Evolutionary conservation across 2,329 filamentous ascomycete species (phyloP), one percentile per base, ranked within the genome.

Genomic region (Ceratocystis alfenasii): DNA sequence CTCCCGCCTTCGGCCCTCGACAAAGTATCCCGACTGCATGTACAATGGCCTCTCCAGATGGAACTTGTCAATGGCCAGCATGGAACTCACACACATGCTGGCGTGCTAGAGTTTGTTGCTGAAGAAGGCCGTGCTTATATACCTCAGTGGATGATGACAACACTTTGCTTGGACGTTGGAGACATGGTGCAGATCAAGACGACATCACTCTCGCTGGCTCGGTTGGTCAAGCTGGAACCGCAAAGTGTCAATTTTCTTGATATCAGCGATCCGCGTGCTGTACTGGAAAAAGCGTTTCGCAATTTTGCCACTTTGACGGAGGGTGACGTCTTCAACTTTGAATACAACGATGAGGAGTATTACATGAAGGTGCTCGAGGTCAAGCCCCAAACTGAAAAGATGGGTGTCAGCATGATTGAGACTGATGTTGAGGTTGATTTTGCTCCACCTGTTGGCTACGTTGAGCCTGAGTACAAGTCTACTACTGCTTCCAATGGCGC

Each of bases 391-490:
- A 87, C 83, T 2, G 83, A 88, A 1, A 89, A 89, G 71, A 91
- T 90, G 80, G 87, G 88, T 67, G 92, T 99, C 65, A 92, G 91
- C 72, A 95, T 96, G 76, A 87, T 96, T 65, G 94, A 99, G 77
- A 99, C 94, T 0, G 94, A 99, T 78, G 83, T 99, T 12, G 90
- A 90, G 66, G 94, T 99, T 69, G 94, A 99, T 72, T 99, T 99
- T 74, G 94, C 93, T 1, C 81, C 94, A 2, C 94, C 94, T 0
- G 84, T 99, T 1, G 94, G 94, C 69, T 99, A 97, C 72, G 89
- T 95, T 69, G 93, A 97, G 74, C 90, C 92, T 0, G 84, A 88
- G 72, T 84, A 82, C 67, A 72, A 75, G 69, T 76, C 75, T 28
- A 70, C 72, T 65, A 70, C 63, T 12, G 74, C 74, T 30, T 57